These are phyloP conservation scores for Globisporangium barbulae DNA, from an alignment of 352 stramenopile species.

Conservation along the genomic window DNA sequence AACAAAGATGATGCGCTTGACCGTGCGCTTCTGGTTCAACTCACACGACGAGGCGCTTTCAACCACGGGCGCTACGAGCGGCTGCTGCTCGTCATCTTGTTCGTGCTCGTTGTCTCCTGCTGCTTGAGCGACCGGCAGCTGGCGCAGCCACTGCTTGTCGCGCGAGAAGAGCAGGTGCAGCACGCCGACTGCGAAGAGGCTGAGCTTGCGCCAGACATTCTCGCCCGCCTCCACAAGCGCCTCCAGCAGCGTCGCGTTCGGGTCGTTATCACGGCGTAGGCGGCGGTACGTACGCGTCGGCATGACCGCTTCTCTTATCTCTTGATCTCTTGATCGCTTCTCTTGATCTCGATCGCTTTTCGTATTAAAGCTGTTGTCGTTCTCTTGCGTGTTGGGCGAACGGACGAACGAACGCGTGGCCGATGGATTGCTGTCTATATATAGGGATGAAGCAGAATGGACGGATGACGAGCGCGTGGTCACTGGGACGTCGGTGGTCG, in stretches of 20 bases:
- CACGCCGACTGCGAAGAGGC: constrained; percentile 55
- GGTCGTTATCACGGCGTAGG: neutral
- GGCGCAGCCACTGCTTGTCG: constrained; percentile 47
- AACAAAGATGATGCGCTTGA: constrained; percentile 78
- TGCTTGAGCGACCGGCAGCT: neutral
- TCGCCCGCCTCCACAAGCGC: constrained; percentile 29
- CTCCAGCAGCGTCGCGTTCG: constrained; percentile 24
- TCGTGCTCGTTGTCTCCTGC: neutral
- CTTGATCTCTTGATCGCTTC: neutral
- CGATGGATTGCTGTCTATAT: neutral
- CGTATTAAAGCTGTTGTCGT: neutral
- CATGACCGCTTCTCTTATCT: neutral
- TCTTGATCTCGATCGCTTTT: neutral
- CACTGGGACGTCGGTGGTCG: neutral
- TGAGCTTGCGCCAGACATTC: constrained; percentile 59
- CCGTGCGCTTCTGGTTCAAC: neutral
- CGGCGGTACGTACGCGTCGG: neutral
- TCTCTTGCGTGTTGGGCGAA: neutral
- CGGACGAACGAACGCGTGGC: neutral
- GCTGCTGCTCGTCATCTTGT: neutral
- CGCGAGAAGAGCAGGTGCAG: constrained; percentile 76
- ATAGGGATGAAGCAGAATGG: neutral
- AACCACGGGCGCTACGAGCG: neutral
- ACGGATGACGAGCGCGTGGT: neutral
- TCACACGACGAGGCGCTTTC: neutral